A percentile compares a stretch with the other conserved stretches of the same genome.
Evolutionary conservation across 352 stramenopile species (phyloP).

Genomic region (Phytophthora sp.): DNA sequence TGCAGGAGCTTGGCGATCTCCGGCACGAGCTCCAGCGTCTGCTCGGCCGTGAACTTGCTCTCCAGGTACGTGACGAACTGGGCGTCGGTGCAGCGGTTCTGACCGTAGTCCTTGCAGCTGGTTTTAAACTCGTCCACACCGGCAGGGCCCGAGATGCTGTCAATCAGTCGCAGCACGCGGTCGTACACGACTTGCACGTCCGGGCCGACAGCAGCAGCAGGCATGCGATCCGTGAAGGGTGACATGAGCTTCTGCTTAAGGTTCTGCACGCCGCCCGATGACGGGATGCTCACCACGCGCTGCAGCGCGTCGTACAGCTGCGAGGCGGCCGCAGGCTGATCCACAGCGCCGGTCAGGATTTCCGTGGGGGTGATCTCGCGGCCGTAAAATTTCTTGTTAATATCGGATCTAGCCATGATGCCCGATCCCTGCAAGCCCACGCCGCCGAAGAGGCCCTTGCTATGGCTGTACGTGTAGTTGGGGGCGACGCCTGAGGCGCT

Average conservation of each 20-base stretch:
- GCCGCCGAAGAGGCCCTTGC: conserved; percentile 87
- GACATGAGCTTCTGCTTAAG: conserved; percentile 71
- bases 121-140: conserved; percentile 86
- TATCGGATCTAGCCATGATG: conserved; percentile 75
- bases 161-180: conserved; percentile 78
- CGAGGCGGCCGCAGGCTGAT: conserved; percentile 80
- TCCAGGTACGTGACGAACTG: conserved; percentile 73
- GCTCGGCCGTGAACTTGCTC: conserved; percentile 74
- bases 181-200: conserved; percentile 89
- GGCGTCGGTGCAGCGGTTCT: conserved; percentile 80
- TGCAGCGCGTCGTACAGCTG: conserved; percentile 86
- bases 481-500: conserved; percentile 74
- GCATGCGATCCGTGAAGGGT: conserved; percentile 79
- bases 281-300: conserved; percentile 74
- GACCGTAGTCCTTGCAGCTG: conserved; percentile 86
- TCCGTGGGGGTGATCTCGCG: conserved; percentile 84
- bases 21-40: conserved; percentile 75
- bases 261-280: conserved; percentile 54
- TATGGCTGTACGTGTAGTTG: conserved; percentile 91
- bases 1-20: conserved; percentile 87
- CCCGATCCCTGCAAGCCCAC: conserved; percentile 81
- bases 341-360: conserved; percentile 83
- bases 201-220: conserved; percentile 64
- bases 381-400: conserved; percentile 92
- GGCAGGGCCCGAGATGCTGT: conserved; percentile 52